Conservation (phyloP, 345 rosid genomes). For the Eucalyptus dawsonii region DNA sequence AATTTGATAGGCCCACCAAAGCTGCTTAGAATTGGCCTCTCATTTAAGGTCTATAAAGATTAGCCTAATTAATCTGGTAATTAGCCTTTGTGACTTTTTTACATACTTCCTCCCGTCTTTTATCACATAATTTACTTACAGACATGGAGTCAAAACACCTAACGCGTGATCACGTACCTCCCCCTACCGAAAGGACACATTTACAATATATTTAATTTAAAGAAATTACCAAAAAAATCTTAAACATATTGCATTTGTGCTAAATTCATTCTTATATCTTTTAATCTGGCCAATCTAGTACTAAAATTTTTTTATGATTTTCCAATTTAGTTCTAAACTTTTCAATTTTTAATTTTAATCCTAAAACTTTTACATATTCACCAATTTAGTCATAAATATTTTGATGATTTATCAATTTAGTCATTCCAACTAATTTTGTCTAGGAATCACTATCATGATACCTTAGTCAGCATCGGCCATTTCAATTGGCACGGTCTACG, state of each 20-base stretch:
- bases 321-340: too few relatives aligned
- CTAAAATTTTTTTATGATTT: accelerated
- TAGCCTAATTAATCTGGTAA: neutral
- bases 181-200: neutral
- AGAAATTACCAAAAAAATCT: too few relatives aligned
- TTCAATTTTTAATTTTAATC: too few relatives aligned
- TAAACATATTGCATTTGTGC: too few relatives aligned
- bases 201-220: neutral
- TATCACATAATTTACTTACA: neutral
- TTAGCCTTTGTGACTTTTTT: neutral
- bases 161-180: too few relatives aligned
- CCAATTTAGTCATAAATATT: too few relatives aligned
- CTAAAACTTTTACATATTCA: accelerated
- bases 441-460: too few relatives aligned
- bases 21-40: neutral
- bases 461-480: accelerated
- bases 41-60: neutral
- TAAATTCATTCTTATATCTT: too few relatives aligned
- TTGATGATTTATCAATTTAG: too few relatives aligned
- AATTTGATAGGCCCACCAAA: neutral
- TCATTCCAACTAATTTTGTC: accelerated
- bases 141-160: neutral
- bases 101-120: neutral
- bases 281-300: accelerated
- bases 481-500: accelerated